Conservation (phyloP, 345 rosid species). For the Turritis glabra region DNA sequence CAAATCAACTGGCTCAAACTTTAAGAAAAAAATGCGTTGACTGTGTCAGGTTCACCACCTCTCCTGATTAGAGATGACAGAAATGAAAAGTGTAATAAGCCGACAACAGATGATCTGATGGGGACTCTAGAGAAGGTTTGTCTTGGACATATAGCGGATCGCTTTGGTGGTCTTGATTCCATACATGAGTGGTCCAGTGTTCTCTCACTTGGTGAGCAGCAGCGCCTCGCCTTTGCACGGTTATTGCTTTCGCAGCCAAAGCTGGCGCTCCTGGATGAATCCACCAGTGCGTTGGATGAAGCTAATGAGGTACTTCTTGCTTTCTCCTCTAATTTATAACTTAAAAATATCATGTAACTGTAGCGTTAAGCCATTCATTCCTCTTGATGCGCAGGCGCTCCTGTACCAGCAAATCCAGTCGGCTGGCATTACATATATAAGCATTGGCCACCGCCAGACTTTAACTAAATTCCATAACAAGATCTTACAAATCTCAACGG, state of each 20-base stretch:
- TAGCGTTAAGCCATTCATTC: background rate
- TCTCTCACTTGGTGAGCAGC: constrained; percentile 97
- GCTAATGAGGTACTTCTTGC: constrained; percentile 69
- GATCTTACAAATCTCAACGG: constrained; percentile 60
- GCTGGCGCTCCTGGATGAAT: constrained; percentile 81
- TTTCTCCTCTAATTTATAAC: constrained; percentile 1
- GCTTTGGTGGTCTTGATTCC: constrained; percentile 69
- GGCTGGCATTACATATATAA: constrained; percentile 80
- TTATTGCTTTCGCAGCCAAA: constrained; percentile 79
- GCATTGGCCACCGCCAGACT: constrained; percentile 84
- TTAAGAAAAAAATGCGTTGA: constrained; percentile 5
- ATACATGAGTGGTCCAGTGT: constrained; percentile 89
- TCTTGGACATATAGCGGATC: constrained; percentile 70
- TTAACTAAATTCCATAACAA: constrained; percentile 56
- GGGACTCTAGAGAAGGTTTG: constrained; percentile 67
- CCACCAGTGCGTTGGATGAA: constrained; percentile 95
- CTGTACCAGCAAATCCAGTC: constrained; percentile 68
- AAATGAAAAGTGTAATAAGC: constrained; percentile 45
- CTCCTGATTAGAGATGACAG: constrained; percentile 43
- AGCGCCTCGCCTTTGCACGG: constrained; percentile 91
- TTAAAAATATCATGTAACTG: background rate
- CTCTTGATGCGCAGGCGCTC: constrained; percentile 49
- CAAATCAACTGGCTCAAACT: background rate
- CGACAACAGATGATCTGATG: constrained; percentile 66
- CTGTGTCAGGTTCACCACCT: constrained; percentile 49